phyloP scores from a whole-genome alignment of 805 yeast species.

The Suhomyces sp. region DNA sequence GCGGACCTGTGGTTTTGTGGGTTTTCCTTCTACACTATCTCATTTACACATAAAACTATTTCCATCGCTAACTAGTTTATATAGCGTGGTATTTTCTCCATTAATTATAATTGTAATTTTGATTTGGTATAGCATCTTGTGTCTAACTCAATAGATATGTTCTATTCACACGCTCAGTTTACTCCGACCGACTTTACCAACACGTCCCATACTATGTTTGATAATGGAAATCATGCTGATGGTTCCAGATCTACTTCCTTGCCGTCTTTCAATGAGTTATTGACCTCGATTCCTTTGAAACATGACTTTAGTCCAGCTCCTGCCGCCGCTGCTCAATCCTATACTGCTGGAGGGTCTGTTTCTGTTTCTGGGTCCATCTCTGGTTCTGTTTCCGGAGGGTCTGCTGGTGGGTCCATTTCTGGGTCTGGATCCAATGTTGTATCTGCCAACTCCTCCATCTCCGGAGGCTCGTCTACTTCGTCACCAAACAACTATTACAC shows the following conservation, averaged over 20 bases:
- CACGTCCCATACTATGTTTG: no score
- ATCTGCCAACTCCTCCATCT: not conserved
- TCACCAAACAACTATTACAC: conserved; percentile 4
- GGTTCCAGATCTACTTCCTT: conserved; percentile 19
- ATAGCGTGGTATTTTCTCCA: no score
- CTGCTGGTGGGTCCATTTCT: no score
- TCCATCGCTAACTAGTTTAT: conserved; percentile 1
- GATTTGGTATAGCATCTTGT: not conserved
- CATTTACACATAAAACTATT: conserved; percentile 1
- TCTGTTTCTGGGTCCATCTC: not conserved
- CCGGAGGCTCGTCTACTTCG: conserved; percentile 2
- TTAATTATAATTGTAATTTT: not conserved
- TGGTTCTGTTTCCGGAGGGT: not conserved
- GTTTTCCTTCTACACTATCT: conserved; percentile 4
- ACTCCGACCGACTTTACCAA: not conserved
- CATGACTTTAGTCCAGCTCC: conserved; percentile 2
- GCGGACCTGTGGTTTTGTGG: not conserved
- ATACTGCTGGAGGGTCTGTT: not conserved
- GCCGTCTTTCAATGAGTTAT: conserved; percentile 35
- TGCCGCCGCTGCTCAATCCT: not conserved
- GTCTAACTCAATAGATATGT: conserved; percentile 1
- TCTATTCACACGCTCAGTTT: conserved; percentile 2
- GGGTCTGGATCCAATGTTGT: conserved; percentile 1
- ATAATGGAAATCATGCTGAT: no score
- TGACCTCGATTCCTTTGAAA: conserved; percentile 27